Evolutionary conservation across 352 stramenopile species (phyloP).

Genomic region (Elongisporangium senticosum): DNA sequence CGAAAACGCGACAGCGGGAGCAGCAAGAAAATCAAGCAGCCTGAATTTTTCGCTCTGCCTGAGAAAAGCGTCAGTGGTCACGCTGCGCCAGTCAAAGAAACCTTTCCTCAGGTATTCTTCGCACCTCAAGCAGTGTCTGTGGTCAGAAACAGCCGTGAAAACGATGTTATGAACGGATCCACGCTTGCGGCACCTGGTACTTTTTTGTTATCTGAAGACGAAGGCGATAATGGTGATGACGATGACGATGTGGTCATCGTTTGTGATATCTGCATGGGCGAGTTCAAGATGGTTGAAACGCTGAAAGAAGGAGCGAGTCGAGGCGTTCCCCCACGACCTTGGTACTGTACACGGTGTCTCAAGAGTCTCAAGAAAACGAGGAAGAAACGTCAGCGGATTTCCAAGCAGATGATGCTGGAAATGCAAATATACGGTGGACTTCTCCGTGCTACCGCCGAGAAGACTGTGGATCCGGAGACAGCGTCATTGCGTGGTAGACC

Average conservation of each 20-base stretch:
- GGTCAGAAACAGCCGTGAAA: neutral
- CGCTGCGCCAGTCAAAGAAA: neutral
- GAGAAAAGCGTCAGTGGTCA: neutral
- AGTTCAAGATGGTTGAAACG: slow-evolving; percentile 69
- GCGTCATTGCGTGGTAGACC: slow-evolving; percentile 39
- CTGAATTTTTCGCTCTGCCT: neutral
- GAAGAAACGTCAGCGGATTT: slow-evolving; percentile 76
- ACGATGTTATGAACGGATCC: neutral
- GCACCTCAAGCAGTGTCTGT: neutral
- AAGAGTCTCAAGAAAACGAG: slow-evolving; percentile 66
- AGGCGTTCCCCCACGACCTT: slow-evolving; percentile 52
- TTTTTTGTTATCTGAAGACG: slow-evolving; percentile 14
- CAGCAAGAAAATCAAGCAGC: neutral
- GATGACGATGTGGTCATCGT: slow-evolving; percentile 47
- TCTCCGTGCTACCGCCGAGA: slow-evolving; percentile 57
- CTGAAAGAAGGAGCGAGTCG: slow-evolving; percentile 7
- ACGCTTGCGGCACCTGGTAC: neutral
- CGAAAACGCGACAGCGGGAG: neutral
- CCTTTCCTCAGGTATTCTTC: neutral
- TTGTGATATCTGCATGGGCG: slow-evolving; percentile 71
- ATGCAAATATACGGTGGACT: slow-evolving; percentile 75
- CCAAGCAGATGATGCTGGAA: slow-evolving; percentile 81
- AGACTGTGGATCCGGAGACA: slow-evolving; percentile 44
- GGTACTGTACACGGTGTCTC: slow-evolving; percentile 67
- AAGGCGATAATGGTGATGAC: slow-evolving; percentile 39